A percentile compares a stretch with the other conserved stretches of the same genome.
phyloP scores from a whole-genome alignment of 1,139 yeast species.

The Pichia sp. region DNA sequence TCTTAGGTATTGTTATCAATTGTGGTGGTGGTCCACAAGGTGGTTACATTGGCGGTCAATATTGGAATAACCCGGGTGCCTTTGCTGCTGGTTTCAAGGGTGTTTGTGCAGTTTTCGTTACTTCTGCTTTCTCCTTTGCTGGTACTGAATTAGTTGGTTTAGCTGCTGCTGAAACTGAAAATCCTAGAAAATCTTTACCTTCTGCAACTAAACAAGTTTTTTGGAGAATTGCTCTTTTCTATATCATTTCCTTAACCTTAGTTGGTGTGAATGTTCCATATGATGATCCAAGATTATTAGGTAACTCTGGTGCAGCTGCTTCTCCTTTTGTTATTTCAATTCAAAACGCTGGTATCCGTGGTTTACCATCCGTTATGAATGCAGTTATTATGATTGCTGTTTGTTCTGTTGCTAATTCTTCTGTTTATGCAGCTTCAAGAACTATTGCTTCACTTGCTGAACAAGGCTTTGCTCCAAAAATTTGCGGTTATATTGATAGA shows the following conservation, averaged over 20 bases:
- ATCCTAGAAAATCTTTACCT: conserved; percentile 66
- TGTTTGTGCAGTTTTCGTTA: conserved; percentile 72
- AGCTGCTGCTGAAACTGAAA: conserved; percentile 77
- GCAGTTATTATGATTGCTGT: conserved; percentile 68
- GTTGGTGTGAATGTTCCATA: conserved; percentile 67
- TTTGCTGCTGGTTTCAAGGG: conserved; percentile 67
- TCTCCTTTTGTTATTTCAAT: conserved; percentile 78
- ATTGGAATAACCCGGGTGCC: conserved; percentile 59
- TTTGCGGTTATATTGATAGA: conserved; percentile 67
- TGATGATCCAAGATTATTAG: conserved; percentile 43
- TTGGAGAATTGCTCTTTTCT: conserved; percentile 64
- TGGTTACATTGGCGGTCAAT: conserved; percentile 52
- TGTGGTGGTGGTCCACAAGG: conserved; percentile 64
- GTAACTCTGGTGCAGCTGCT: conserved; percentile 44
- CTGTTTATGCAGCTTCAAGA: conserved; percentile 75
- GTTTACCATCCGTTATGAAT: conserved; percentile 64
- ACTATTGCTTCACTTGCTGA: conserved; percentile 76
- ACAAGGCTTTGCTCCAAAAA: conserved; percentile 73
- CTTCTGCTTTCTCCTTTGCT: conserved; percentile 83
- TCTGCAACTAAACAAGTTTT: conserved; percentile 65
- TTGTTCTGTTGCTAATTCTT: conserved; percentile 67
- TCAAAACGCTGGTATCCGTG: conserved; percentile 48
- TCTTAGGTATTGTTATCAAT: conserved; percentile 59
- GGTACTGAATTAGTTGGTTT: conserved; percentile 79
- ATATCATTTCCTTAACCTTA: conserved; percentile 51